Percentiles rank a stretch among this genome's conserved stretches.
phyloP scores from a whole-genome alignment of 768 basidiomycete species.

The Auricularia cornea region DNA sequence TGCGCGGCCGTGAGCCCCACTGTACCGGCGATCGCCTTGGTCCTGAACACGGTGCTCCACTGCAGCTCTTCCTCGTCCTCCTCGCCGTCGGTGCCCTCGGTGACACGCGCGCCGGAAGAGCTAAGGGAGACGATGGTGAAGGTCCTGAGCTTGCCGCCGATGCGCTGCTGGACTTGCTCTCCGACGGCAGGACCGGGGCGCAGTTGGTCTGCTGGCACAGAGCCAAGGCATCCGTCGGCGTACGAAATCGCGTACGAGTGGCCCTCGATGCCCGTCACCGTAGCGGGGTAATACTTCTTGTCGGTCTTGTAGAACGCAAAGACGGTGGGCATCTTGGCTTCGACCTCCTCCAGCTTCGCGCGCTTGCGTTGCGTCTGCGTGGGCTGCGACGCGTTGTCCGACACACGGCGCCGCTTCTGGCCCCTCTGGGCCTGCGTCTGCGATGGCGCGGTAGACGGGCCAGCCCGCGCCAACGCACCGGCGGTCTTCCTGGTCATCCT shows the following conservation, averaged over 20 bases:
- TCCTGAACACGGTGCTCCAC: neutral
- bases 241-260: neutral
- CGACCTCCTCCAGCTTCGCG: neutral
- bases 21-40: neutral
- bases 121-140: neutral
- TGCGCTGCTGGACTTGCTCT: neutral
- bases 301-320: neutral
- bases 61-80: neutral
- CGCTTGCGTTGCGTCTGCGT: neutral
- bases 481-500: no score
- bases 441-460: no score
- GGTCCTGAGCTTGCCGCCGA: neutral
- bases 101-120: neutral
- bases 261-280: neutral
- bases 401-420: neutral
- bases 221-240: neutral
- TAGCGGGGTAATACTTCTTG: neutral
- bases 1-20: neutral
- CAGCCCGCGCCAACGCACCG: no score
- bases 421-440: no score
- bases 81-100: neutral
- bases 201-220: neutral
- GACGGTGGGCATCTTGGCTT: neutral
- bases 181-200: neutral
- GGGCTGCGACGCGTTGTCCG: neutral